Percentiles rank a stretch among this genome's conserved stretches.
Conservation (phyloP, 2,329 filamentous ascomycete genomes). For the Colletotrichum magnum region DNA sequence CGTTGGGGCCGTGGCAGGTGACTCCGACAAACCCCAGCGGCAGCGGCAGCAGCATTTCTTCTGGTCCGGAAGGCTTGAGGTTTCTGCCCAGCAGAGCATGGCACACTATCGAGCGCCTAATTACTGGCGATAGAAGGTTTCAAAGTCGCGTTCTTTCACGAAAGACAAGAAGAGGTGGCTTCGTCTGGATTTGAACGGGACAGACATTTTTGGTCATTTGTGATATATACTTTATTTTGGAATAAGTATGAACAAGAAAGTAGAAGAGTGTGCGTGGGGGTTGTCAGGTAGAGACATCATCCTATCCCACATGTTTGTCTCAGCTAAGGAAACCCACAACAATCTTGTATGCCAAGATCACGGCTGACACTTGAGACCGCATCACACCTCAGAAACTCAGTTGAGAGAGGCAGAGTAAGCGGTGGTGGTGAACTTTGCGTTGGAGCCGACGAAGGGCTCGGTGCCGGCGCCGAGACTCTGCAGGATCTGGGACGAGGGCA, state of each 20-base stretch:
- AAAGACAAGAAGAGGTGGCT: no score
- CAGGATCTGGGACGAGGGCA: constrained; percentile 53
- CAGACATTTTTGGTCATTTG: constrained; percentile 30
- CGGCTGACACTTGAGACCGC: no score
- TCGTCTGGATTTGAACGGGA: not conserved
- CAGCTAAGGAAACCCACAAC: not conserved
- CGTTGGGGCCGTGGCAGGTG: not conserved
- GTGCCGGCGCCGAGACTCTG: constrained; percentile 66
- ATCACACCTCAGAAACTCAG: not conserved
- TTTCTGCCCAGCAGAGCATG: constrained; percentile 43
- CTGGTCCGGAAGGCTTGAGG: constrained; percentile 56
- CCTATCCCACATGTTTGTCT: constrained; percentile 24
- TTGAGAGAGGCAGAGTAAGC: constrained; percentile 31
- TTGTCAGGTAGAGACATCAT: constrained; percentile 2
- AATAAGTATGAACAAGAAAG: constrained; percentile 28
- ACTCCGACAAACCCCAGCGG: constrained; percentile 7
- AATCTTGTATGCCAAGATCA: no score
- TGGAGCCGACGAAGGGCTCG: constrained; percentile 67
- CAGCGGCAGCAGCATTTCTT: constrained; percentile 47
- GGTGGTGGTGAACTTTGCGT: constrained; percentile 46
- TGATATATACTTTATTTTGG: constrained; percentile 29
- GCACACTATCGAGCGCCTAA: constrained; percentile 37
- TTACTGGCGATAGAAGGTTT: constrained; percentile 30
- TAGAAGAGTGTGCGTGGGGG: not conserved
- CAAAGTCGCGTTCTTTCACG: not conserved